Evolutionary conservation across 345 rosid genomes (phyloP).

Genomic region (Carallia pectinifolia): DNA sequence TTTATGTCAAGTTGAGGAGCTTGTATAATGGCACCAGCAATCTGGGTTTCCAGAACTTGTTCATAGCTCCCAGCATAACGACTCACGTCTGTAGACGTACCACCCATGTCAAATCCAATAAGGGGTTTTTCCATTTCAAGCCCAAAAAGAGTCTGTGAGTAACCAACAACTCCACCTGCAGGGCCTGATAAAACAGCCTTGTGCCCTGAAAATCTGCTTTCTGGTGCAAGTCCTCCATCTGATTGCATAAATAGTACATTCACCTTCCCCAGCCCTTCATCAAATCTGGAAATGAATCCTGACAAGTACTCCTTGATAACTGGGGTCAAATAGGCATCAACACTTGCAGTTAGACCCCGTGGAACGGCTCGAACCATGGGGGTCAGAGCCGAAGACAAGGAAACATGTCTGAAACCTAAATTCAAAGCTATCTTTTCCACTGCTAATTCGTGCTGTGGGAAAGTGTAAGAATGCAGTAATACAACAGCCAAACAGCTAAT

Average conservation of each 20-base stretch:
- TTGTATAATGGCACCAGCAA: conserved; percentile 92
- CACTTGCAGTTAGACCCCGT: conserved; percentile 91
- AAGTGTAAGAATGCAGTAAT: conserved; percentile 90
- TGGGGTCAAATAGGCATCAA: conserved; percentile 93
- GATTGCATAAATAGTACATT: conserved; percentile 97
- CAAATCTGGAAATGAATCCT: conserved; percentile 86
- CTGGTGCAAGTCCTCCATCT: conserved; percentile 96
- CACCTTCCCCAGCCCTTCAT: conserved; percentile 65
- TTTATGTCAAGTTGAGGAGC: conserved; percentile 98
- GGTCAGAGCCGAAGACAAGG: conserved; percentile 85
- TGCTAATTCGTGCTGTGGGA: conserved; percentile 75
- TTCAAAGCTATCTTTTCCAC: conserved; percentile 72
- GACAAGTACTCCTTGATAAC: conserved; percentile 88
- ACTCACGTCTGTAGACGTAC: conserved; percentile 96
- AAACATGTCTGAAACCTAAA: conserved; percentile 89
- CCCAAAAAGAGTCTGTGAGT: conserved; percentile 85
- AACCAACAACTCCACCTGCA: conserved; percentile 99
- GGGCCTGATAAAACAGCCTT: conserved; percentile 98
- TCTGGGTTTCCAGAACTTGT: conserved; percentile 97
- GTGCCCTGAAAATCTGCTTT: conserved; percentile 91
- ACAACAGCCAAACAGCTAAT: conserved; percentile 90
- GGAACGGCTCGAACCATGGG: conserved; percentile 99
- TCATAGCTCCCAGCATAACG: conserved; percentile 96
- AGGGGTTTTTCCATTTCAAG: conserved; percentile 90
- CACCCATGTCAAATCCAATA: conserved; percentile 99